A percentile compares a stretch with the other conserved stretches of the same genome.
These are phyloP conservation scores for Globisporangium rhizosaccharum DNA, from an alignment of 352 stramenopile genomes.

Conservation along the genomic window DNA sequence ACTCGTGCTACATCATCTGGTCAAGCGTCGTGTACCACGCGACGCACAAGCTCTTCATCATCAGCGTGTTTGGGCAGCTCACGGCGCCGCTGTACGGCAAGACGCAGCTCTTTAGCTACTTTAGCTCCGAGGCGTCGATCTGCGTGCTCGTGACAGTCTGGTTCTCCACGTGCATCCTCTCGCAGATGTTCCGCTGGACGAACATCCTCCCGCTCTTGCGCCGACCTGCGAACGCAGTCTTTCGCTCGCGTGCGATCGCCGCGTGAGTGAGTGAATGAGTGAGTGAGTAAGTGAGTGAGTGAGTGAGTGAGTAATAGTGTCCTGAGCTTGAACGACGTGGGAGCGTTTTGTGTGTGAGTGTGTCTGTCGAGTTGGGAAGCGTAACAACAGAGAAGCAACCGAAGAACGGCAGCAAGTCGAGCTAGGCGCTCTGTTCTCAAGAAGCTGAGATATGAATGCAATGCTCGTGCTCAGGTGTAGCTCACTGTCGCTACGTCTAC, in stretches of 20 bases:
- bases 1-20: slow-evolving; percentile 86
- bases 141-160: slow-evolving; percentile 82
- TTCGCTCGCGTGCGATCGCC: slow-evolving; percentile 29
- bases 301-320: neutral
- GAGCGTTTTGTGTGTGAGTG: too few species aligned
- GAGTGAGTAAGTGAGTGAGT: neutral
- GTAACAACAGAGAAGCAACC: too few species aligned
- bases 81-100: slow-evolving; percentile 83
- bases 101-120: slow-evolving; percentile 75
- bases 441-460: too few species aligned
- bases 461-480: too few species aligned
- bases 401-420: too few species aligned
- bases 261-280: slow-evolving; percentile 16
- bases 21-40: slow-evolving; percentile 84
- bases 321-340: neutral
- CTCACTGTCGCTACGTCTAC: too few species aligned
- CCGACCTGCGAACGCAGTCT: slow-evolving; percentile 25
- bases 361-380: too few species aligned
- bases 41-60: slow-evolving; percentile 86
- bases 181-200: slow-evolving; percentile 82
- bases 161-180: slow-evolving; percentile 88
- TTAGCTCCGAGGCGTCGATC: slow-evolving; percentile 79
- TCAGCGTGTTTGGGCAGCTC: slow-evolving; percentile 84
- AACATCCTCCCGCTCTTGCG: slow-evolving; percentile 72
- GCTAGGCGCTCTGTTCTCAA: too few species aligned